A percentile compares a stretch with the other conserved stretches of the same genome.
Conservation (phyloP, 139 green algal genomes). For the Chlorella sorokiniana region DNA sequence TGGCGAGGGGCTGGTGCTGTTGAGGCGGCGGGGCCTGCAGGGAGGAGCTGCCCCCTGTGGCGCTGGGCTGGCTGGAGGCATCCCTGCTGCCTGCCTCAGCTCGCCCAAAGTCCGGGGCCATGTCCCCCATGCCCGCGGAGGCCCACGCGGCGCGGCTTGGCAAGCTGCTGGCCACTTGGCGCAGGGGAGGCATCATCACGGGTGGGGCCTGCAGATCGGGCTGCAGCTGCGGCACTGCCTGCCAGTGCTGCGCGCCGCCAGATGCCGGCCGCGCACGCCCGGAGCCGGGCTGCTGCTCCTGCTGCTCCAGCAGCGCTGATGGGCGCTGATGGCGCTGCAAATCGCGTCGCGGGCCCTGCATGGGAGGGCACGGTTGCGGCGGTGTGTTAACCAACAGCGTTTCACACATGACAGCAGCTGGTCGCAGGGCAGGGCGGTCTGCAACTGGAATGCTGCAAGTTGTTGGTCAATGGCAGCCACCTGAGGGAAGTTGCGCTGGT, state of each 20-base stretch:
- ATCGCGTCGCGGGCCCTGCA: conserved; percentile 2
- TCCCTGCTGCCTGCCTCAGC: not conserved
- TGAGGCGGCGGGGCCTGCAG: not conserved
- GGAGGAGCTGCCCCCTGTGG: not conserved
- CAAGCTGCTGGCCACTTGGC: not conserved
- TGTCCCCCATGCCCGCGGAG: not conserved
- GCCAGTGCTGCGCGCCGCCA: not conserved
- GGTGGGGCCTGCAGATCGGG: not conserved
- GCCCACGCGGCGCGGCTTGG: not conserved
- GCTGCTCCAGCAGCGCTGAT: not conserved
- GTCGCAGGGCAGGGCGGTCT: not conserved
- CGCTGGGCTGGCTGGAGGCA: not conserved
- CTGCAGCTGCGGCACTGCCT: not conserved
- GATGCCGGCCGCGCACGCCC: not conserved
- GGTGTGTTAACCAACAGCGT: not conserved
- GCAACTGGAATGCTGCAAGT: not conserved
- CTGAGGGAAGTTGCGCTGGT: conserved; percentile 10
- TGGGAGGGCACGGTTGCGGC: not conserved
- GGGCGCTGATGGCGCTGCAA: conserved; percentile 2
- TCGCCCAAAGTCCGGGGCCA: not conserved
- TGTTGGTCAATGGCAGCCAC: not conserved
- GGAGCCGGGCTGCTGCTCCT: not conserved
- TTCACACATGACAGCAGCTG: not conserved
- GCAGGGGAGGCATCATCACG: not conserved
- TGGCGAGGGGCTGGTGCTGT: not conserved